Evolutionary conservation across 2,329 filamentous ascomycete genomes (phyloP).

Genomic region (Helotiales sp.): DNA sequence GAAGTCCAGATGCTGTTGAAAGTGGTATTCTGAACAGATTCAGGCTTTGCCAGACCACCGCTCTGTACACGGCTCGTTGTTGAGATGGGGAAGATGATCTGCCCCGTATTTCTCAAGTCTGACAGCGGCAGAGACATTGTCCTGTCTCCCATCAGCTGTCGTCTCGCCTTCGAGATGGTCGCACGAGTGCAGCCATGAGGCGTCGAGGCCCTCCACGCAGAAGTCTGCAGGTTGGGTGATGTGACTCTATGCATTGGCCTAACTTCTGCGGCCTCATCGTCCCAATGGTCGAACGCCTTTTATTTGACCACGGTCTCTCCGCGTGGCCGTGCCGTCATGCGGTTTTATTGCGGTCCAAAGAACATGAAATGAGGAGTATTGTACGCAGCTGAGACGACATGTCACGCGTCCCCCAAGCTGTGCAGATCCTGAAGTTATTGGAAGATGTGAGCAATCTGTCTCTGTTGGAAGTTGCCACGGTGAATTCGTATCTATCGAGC

Average conservation of each 20-base stretch:
- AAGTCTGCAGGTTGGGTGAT: not conserved
- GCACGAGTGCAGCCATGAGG: not conserved
- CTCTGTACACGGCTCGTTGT: too few species aligned
- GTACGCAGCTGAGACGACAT: not conserved
- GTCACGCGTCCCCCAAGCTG: not conserved
- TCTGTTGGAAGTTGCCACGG: not conserved
- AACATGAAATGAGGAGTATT: not conserved
- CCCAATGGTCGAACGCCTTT: not conserved
- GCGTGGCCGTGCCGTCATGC: not conserved
- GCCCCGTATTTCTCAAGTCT: too few species aligned
- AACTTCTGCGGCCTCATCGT: not conserved
- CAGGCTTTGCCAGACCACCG: too few species aligned
- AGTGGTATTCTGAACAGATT: too few species aligned
- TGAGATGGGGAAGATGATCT: too few species aligned
- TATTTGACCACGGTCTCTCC: slow-evolving; percentile 1
- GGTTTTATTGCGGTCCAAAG: not conserved
- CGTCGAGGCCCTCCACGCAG: not conserved
- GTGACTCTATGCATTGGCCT: not conserved
- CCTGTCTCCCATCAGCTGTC: too few species aligned
- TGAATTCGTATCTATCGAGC: not conserved
- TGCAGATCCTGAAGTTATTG: not conserved
- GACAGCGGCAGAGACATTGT: too few species aligned
- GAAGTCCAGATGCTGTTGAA: too few species aligned
- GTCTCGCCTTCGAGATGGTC: too few species aligned
- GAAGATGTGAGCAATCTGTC: not conserved